Conservation (phyloP, 2,329 filamentous ascomycete genomes). For the Fusarium pseudonygamai region DNA sequence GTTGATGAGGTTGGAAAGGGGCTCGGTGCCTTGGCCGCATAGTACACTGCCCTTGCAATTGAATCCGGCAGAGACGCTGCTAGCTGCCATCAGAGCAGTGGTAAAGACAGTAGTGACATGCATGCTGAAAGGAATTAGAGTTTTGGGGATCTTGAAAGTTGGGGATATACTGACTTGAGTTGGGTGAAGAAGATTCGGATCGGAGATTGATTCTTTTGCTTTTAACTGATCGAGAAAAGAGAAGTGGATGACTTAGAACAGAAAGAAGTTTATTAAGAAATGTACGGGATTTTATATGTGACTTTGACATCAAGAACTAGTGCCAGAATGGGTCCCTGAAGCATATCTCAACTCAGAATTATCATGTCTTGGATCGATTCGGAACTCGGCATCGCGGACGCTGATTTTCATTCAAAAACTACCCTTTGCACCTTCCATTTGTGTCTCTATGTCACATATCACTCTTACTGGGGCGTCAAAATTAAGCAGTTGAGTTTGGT, state of each 20-base stretch:
- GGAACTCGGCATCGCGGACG: background rate
- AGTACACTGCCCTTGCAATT: background rate
- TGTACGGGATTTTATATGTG: background rate
- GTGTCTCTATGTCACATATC: background rate
- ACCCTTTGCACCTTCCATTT: background rate
- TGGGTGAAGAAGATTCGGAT: background rate
- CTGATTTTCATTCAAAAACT: too few relatives aligned
- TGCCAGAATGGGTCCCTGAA: too few relatives aligned
- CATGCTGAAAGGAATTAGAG: background rate
- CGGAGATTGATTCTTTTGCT: background rate
- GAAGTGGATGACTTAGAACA: fast-evolving
- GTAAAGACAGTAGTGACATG: background rate
- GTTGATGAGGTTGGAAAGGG: background rate
- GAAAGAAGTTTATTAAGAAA: fast-evolving
- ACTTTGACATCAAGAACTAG: background rate
- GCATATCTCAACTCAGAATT: background rate
- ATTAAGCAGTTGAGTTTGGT: background rate
- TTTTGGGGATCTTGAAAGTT: fast-evolving
- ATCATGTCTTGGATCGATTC: too few relatives aligned
- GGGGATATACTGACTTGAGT: background rate
- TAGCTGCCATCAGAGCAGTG: background rate
- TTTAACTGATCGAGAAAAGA: fast-evolving
- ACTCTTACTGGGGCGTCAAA: background rate
- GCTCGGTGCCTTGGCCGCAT: background rate
- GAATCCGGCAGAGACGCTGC: background rate